Conservation (phyloP, 306 rosid genomes). For the Gillenia trifoliata region DNA sequence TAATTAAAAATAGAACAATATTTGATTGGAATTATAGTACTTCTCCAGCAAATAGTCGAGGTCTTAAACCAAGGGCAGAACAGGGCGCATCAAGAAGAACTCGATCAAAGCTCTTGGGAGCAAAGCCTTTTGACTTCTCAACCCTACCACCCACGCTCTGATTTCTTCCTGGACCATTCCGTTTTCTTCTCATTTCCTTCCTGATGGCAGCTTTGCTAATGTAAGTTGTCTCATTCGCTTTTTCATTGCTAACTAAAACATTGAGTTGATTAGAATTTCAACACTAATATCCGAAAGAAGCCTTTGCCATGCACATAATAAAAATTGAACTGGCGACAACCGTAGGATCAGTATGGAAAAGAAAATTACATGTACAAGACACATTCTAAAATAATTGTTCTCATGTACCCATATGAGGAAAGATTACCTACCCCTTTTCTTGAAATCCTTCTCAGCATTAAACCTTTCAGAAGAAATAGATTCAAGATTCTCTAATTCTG, state of each 20-base stretch:
- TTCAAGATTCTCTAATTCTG: slow-evolving; percentile 39
- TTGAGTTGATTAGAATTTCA: slow-evolving; percentile 25
- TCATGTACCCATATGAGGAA: neutral
- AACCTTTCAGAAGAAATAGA: slow-evolving; percentile 29
- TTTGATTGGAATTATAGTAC: slow-evolving; percentile 33
- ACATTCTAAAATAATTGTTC: neutral
- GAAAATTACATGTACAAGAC: neutral
- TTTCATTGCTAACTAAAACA: slow-evolving; percentile 42
- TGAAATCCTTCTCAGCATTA: slow-evolving; percentile 29
- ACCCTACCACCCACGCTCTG: slow-evolving; percentile 67
- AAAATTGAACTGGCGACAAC: neutral
- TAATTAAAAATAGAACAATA: neutral
- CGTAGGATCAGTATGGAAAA: neutral
- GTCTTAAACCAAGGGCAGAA: slow-evolving; percentile 97
- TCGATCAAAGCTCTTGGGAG: slow-evolving; percentile 84
- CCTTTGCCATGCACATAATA: neutral
- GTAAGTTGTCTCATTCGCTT: slow-evolving; percentile 45
- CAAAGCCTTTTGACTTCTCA: slow-evolving; percentile 76
- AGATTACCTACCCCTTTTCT: slow-evolving; percentile 54
- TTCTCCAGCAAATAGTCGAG: slow-evolving; percentile 84
- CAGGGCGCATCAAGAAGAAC: slow-evolving; percentile 99
- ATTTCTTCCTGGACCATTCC: slow-evolving; percentile 90
- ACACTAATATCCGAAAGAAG: neutral
- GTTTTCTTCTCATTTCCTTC: slow-evolving; percentile 56
- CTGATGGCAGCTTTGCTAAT: slow-evolving; percentile 65